These are phyloP conservation scores for Emmonsia crescens DNA, from an alignment of 2,329 filamentous ascomycete genomes.

Conservation along the genomic window DNA sequence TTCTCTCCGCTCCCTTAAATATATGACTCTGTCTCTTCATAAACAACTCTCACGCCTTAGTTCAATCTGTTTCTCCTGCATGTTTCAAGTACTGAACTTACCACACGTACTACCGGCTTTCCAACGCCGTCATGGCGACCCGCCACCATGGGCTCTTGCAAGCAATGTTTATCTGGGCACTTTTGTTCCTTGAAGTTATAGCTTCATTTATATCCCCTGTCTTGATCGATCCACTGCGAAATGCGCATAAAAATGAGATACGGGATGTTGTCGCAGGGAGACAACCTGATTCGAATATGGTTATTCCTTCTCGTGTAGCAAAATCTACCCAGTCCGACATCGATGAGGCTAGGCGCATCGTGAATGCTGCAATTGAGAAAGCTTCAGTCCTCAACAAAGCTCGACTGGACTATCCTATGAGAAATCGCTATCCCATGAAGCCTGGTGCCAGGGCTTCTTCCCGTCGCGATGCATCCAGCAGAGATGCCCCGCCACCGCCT, in stretches of 20 bases:
- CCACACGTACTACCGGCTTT: not conserved
- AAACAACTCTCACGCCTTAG: not conserved
- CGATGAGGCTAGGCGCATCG: not conserved
- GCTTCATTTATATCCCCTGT: not conserved
- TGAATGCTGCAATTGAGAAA: not conserved
- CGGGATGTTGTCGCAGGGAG: too few relatives aligned
- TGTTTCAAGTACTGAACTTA: not conserved
- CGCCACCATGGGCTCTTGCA: not conserved
- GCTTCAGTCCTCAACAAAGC: conserved; percentile 3
- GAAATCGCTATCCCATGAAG: not conserved
- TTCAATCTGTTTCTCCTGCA: not conserved
- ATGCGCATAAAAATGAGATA: not conserved
- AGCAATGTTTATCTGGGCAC: not conserved
- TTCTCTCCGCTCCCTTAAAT: too few relatives aligned
- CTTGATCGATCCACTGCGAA: not conserved
- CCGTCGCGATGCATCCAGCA: not conserved
- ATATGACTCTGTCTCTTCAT: not conserved
- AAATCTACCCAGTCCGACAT: not conserved
- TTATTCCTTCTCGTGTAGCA: not conserved
- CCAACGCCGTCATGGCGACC: not conserved
- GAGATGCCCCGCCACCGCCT: not conserved
- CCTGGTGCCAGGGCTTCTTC: not conserved
- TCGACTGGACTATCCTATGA: conserved; percentile 2
- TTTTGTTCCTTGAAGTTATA: not conserved
- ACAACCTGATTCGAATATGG: not conserved